A percentile compares a stretch with the other conserved stretches of the same genome.
Conservation (phyloP, 2,329 filamentous ascomycete genomes). For the Daldinia eschscholtzii region DNA sequence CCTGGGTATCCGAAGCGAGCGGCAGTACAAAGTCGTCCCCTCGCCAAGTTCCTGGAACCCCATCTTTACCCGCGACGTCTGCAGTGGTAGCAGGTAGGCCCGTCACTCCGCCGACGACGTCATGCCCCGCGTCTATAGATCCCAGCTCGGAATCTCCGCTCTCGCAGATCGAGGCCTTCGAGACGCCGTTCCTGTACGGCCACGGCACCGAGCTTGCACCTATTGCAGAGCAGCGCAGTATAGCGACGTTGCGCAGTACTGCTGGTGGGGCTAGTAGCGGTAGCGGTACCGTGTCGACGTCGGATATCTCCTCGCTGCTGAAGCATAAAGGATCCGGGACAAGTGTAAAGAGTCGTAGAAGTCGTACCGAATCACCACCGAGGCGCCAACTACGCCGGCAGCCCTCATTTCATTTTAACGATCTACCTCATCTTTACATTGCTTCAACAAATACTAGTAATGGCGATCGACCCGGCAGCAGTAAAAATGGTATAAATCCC, state of each 20-base stretch:
- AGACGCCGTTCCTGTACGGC: constrained; percentile 56
- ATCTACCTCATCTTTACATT: constrained; percentile 40
- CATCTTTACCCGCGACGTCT: background rate
- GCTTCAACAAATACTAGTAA: background rate
- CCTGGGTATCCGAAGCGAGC: constrained; percentile 51
- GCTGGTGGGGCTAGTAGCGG: constrained; percentile 14
- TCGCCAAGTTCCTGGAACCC: constrained; percentile 35
- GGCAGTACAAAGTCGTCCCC: constrained; percentile 48
- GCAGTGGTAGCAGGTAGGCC: constrained; percentile 21
- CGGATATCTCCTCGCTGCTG: constrained; percentile 50
- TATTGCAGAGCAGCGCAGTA: constrained; percentile 58
- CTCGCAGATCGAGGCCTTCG: constrained; percentile 48
- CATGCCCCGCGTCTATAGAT: constrained; percentile 36
- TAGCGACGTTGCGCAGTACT: constrained; percentile 50
- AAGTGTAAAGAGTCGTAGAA: constrained; percentile 16
- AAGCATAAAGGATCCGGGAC: constrained; percentile 43
- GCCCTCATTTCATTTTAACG: constrained; percentile 54
- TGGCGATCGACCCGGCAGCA: background rate
- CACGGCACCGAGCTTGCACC: constrained; percentile 56
- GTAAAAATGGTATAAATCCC: constrained; percentile 3
- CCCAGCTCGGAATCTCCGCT: constrained; percentile 50
- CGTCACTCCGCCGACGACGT: constrained; percentile 32
- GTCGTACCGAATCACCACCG: constrained; percentile 7
- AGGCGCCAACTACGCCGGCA: constrained; percentile 48
- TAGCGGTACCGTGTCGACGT: constrained; percentile 45